These are phyloP conservation scores for Hawksworthiomyces lignivorus DNA, from an alignment of 2,329 filamentous ascomycete genomes.

Conservation along the genomic window DNA sequence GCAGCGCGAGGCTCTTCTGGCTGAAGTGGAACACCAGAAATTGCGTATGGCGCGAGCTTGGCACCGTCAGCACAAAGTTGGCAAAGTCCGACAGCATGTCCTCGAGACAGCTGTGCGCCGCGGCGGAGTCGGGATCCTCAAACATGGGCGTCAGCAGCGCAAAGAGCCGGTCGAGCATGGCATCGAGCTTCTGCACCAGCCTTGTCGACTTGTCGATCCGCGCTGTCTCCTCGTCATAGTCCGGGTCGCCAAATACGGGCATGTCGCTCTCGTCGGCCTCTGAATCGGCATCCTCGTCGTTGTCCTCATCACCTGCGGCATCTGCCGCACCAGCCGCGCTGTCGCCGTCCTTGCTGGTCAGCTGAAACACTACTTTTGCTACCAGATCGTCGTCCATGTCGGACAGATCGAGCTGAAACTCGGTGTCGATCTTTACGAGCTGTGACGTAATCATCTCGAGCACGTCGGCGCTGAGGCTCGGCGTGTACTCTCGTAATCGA, in stretches of 20 bases:
- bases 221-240: conserved; percentile 54
- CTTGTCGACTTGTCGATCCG: conserved; percentile 66
- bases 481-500: conserved; percentile 66
- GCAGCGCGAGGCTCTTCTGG: conserved; percentile 69
- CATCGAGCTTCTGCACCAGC: conserved; percentile 86
- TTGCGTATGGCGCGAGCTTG: conserved; percentile 86
- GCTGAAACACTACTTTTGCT: conserved; percentile 57
- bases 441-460: conserved; percentile 77
- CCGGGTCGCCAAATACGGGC: conserved; percentile 62
- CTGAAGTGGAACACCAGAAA: conserved; percentile 95
- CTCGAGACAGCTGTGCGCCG: conserved; percentile 66
- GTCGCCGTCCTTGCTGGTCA: conserved; percentile 20
- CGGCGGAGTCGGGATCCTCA: conserved; percentile 56
- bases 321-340: not conserved
- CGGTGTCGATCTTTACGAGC: conserved; percentile 88
- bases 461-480: conserved; percentile 70
- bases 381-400: conserved; percentile 86
- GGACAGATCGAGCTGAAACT: conserved; percentile 89
- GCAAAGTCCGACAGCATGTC: conserved; percentile 79
- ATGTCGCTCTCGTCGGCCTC: conserved; percentile 54
- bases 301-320: not conserved
- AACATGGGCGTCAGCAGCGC: conserved; percentile 71
- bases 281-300: conserved; percentile 27
- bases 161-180: conserved; percentile 82
- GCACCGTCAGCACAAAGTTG: conserved; percentile 80